Base-by-base conservation (phyloP, 2,329 filamentous ascomycete species). In the Daldinia eschscholtzii region DNA sequence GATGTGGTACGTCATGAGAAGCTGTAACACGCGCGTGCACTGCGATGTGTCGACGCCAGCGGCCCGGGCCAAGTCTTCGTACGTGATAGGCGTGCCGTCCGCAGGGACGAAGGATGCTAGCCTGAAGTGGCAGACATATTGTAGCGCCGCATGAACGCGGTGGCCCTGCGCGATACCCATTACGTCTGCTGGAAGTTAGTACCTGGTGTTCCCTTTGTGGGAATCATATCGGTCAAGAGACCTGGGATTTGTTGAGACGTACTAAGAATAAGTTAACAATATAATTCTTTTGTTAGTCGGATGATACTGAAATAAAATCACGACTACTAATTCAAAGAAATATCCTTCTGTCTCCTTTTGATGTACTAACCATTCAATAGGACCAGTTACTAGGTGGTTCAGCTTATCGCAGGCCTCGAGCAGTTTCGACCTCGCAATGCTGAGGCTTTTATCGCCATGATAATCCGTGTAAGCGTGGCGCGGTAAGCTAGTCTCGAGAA, bases 361-460 rank as follows among this genome's bases (percentile, higher is more conserved):
- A 9, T 6, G 13, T 23, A 67, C 69, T 67, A 12, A 69, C 69
- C 69, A 72, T 65, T 72, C 71, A 59, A 71, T 69, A 48, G 71
- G 71, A 44, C 71, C 71, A 4, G 64, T 68, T 0, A 72, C 71
- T 7, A 72, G 64, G 52, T 69, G 68, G 66, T 69, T 70, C 18
- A 72, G 44, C 60, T 72, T 72, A 57, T 72, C 71, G 69, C 71
- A 72, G 4, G 71, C 71, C 39, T 72, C 71, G 64, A 72, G 71
- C 2, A 72, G 64, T 42, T 65, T 68, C 6, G 71, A 72, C 44
- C 71, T 64, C 39, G 71, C 71, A 52, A 67, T 64, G 57, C 58
- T 68, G 64, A 72, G 71, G 63, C 64, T 63, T 70, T 70, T 67
- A 70, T 70, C 67, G 60, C 63, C 66, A 57, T 70, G 67, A 15